These are phyloP conservation scores for Saccharomyces kudriavzevii DNA, from an alignment of 805 yeast genomes.

Conservation along the genomic window DNA sequence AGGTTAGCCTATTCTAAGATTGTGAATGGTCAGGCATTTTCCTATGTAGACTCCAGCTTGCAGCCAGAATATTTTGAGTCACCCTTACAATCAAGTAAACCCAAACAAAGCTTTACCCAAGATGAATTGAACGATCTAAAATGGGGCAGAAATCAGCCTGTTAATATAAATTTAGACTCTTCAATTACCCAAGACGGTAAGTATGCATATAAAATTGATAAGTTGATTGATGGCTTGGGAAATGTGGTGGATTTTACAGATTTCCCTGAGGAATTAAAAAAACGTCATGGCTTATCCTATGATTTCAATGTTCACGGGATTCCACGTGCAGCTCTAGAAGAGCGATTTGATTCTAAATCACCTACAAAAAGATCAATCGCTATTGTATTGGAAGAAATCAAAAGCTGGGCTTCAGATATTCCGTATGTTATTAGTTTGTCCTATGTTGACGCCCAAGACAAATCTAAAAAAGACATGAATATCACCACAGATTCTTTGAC, in stretches of 20 bases:
- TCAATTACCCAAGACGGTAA: slow-evolving; percentile 40
- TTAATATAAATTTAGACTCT: slow-evolving; percentile 38
- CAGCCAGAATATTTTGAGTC: slow-evolving; percentile 47
- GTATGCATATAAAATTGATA: slow-evolving; percentile 48
- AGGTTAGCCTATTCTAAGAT: slow-evolving; percentile 47
- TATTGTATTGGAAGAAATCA: slow-evolving; percentile 25
- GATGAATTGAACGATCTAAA: slow-evolving; percentile 34
- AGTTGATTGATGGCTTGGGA: slow-evolving; percentile 60
- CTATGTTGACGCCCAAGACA: slow-evolving; percentile 25
- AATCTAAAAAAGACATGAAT: slow-evolving; percentile 13
- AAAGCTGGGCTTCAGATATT: slow-evolving; percentile 20
- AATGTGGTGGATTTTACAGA: slow-evolving; percentile 40
- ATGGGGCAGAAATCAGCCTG: slow-evolving; percentile 38
- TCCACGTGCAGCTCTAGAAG: slow-evolving; percentile 44
- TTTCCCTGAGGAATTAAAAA: slow-evolving; percentile 23
- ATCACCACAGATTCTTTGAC: slow-evolving; percentile 22
- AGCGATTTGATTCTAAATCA: slow-evolving; percentile 30
- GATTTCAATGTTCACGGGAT: slow-evolving; percentile 47
- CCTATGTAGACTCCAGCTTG: slow-evolving; percentile 35
- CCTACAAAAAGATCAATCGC: slow-evolving; percentile 34
- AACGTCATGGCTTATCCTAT: slow-evolving; percentile 34
- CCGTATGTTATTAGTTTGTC: slow-evolving; percentile 33
- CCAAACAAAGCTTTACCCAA: slow-evolving; percentile 21
- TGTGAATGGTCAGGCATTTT: slow-evolving; percentile 28
- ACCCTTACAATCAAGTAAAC: slow-evolving; percentile 35